Percentiles rank a stretch among this genome's conserved stretches.
Conservation (phyloP, 306 rosid species). For the Clitoria ternatea region DNA sequence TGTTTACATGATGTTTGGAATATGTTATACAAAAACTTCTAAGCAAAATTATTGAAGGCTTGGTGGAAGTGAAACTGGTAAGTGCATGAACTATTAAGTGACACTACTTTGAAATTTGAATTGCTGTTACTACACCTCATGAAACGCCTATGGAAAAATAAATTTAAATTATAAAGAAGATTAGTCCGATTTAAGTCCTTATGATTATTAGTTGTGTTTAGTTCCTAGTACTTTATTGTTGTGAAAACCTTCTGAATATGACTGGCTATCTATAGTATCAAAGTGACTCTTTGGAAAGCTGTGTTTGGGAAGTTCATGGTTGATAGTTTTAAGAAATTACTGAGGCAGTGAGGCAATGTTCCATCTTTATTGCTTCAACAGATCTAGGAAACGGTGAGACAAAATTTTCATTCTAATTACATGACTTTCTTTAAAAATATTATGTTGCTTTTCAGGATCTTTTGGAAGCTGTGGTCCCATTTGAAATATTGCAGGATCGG, state of each 20-base stretch:
- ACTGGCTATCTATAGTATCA: slow-evolving; percentile 16
- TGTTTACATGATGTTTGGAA: neutral
- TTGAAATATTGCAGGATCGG: slow-evolving; percentile 78
- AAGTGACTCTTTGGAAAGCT: slow-evolving; percentile 14
- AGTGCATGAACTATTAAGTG: neutral
- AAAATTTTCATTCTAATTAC: neutral
- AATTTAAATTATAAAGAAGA: neutral
- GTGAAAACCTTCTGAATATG: neutral
- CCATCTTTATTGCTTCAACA: slow-evolving; percentile 17
- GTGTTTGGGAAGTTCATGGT: neutral
- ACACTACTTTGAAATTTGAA: slow-evolving; percentile 4
- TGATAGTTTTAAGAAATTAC: neutral
- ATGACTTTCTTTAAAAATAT: neutral
- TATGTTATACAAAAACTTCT: neutral
- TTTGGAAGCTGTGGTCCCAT: slow-evolving; percentile 89
- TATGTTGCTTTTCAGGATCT: slow-evolving; percentile 63
- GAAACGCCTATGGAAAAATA: neutral
- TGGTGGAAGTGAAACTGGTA: neutral
- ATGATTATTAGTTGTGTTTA: neutral
- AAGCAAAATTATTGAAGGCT: neutral
- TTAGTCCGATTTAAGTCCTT: neutral
- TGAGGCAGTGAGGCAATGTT: neutral
- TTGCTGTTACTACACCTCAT: neutral
- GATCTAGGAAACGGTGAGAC: slow-evolving; percentile 16
- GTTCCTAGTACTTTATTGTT: slow-evolving; percentile 8